Percentiles rank a stretch among this genome's conserved stretches.
phyloP scores from a whole-genome alignment of 192 early-diverging fungal genomes.

The Dissophora globulifera region DNA sequence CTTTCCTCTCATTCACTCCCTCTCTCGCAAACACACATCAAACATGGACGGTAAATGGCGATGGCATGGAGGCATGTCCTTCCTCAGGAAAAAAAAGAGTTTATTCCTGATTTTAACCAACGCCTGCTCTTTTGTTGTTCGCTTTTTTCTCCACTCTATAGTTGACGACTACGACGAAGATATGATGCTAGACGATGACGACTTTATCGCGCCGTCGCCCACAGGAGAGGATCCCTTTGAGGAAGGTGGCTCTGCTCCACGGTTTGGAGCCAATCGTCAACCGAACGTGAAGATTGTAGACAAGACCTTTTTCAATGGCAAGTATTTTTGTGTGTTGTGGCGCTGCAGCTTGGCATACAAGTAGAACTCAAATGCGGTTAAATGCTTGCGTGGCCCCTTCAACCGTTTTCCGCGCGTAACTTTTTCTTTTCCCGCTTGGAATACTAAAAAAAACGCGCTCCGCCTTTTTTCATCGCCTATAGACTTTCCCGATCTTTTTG shows the following conservation, averaged over 20 bases:
- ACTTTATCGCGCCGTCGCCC: slow-evolving; percentile 31
- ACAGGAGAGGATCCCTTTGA: slow-evolving; percentile 38
- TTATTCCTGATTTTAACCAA: too few species aligned
- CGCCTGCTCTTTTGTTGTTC: too few species aligned
- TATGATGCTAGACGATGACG: slow-evolving; percentile 45
- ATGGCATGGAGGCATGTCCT: background rate
- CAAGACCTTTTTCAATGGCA: slow-evolving; percentile 47
- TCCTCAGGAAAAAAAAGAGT: too few species aligned
- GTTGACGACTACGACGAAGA: slow-evolving; percentile 42
- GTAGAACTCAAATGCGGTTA: too few species aligned
- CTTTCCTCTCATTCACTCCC: background rate
- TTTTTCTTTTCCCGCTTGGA: background rate
- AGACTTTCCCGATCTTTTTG: slow-evolving; percentile 43
- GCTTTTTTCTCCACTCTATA: too few species aligned
- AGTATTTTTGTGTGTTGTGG: background rate
- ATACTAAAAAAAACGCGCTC: background rate
- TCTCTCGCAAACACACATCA: background rate
- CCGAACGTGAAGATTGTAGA: slow-evolving; percentile 25
- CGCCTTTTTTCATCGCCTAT: background rate
- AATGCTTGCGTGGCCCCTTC: too few species aligned
- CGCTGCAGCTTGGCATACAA: too few species aligned
- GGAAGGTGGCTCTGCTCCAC: slow-evolving; percentile 7
- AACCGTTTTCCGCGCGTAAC: background rate
- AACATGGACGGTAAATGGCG: slow-evolving; percentile 29
- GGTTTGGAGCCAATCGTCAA: slow-evolving; percentile 12